phyloP scores from a whole-genome alignment of 2,329 filamentous ascomycete species.

The Nemania sp. region DNA sequence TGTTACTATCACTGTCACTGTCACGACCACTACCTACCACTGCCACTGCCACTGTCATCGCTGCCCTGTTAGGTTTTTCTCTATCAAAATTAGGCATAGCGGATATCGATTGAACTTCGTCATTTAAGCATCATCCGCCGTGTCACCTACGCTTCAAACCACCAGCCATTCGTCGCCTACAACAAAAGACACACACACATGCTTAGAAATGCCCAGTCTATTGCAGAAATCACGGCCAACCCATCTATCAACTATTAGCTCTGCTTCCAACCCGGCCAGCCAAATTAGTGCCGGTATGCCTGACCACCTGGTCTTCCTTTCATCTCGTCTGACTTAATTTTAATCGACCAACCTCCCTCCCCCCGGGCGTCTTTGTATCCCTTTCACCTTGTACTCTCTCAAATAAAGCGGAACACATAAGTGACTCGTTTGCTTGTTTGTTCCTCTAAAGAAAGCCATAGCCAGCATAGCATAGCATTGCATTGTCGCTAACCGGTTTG shows the following conservation, averaged over 20 bases:
- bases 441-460: constrained; percentile 11
- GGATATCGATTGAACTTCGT: constrained; percentile 12
- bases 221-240: constrained; percentile 46
- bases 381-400: constrained; percentile 5
- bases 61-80: neutral
- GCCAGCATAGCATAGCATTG: constrained; percentile 9
- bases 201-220: constrained; percentile 51
- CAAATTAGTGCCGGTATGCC: constrained; percentile 48
- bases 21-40: neutral
- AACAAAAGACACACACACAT: no score
- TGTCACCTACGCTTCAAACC: constrained; percentile 10
- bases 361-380: constrained; percentile 10
- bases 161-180: neutral
- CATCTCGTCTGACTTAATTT: constrained; percentile 18
- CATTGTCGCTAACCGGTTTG: constrained; percentile 45
- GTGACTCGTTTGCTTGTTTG: no score
- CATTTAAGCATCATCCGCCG: neutral
- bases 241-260: constrained; percentile 18
- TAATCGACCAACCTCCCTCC: neutral
- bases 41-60: neutral
- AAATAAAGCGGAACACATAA: constrained; percentile 40
- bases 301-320: constrained; percentile 26
- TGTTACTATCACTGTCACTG: neutral
- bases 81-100: constrained; percentile 3
- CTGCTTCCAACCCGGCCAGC: constrained; percentile 27